Conservation (phyloP, 345 rosid species). For the Camelina hispida region DNA sequence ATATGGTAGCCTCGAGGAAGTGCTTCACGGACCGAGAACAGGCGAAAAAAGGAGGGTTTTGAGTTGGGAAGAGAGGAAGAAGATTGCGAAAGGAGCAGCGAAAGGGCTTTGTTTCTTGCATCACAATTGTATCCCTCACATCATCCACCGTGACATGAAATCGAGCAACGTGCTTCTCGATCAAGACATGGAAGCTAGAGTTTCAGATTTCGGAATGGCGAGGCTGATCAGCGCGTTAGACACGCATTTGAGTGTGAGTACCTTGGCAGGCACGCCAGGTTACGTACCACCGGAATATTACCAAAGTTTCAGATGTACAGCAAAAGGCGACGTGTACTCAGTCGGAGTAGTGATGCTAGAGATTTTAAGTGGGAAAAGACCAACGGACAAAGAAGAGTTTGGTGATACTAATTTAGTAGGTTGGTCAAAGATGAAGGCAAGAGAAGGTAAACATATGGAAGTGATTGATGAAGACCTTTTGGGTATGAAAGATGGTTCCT, state of each 20-base stretch:
- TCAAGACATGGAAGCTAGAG: constrained; percentile 94
- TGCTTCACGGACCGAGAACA: constrained; percentile 78
- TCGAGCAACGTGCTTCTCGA: constrained; percentile 91
- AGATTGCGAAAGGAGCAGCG: constrained; percentile 92
- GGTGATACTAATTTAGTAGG: constrained; percentile 99
- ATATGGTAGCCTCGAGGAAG: constrained; percentile 88
- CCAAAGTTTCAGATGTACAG: constrained; percentile 95
- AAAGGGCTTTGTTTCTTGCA: constrained; percentile 94
- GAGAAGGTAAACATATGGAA: constrained; percentile 89
- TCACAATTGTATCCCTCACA: constrained; percentile 97
- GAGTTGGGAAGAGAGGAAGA: constrained; percentile 86
- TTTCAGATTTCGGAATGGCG: constrained; percentile 98
- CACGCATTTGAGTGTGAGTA: constrained; percentile 95
- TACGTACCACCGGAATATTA: constrained; percentile 96
- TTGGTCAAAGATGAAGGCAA: constrained; percentile 87
- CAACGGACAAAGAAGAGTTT: constrained; percentile 93
- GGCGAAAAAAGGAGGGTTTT: constrained; percentile 57
- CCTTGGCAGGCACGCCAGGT: constrained; percentile 96
- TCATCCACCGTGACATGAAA: constrained; percentile 94
- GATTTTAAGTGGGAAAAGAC: constrained; percentile 88
- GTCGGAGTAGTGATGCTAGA: constrained; percentile 88
- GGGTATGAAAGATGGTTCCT: constrained; percentile 52
- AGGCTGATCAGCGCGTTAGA: constrained; percentile 93
- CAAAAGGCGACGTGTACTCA: constrained; percentile 94
- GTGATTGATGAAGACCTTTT: constrained; percentile 84